Conservation (phyloP, 2,329 filamentous ascomycete genomes). For the Shiraia sp. region DNA sequence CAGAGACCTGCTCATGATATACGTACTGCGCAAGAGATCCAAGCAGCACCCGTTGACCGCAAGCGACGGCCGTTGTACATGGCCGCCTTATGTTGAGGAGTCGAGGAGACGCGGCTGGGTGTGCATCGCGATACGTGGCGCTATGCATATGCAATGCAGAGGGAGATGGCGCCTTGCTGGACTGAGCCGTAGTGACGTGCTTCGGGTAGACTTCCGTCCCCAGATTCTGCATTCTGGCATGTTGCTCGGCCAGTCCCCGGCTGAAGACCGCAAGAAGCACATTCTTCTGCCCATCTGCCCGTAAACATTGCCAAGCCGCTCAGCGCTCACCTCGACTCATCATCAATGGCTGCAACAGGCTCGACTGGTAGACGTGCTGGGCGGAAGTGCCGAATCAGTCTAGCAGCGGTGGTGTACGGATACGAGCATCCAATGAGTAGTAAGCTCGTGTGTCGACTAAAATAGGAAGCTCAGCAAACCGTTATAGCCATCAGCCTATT, state of each 20-base stretch:
- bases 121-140: too few relatives aligned
- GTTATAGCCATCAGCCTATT: too few relatives aligned
- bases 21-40: too few relatives aligned
- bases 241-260: constrained; percentile 5
- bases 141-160: too few relatives aligned
- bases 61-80: too few relatives aligned
- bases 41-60: too few relatives aligned
- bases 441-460: constrained; percentile 18
- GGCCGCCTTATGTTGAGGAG: too few relatives aligned
- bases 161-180: too few relatives aligned
- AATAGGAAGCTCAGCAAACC: constrained; percentile 17
- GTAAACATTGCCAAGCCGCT: constrained; percentile 18
- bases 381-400: constrained; percentile 21
- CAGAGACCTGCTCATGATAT: too few relatives aligned
- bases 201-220: neutral
- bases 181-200: neutral
- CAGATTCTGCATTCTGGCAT: constrained; percentile 7
- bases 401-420: constrained; percentile 17
- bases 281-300: constrained; percentile 6
- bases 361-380: constrained; percentile 16
- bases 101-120: too few relatives aligned
- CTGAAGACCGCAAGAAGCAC: constrained; percentile 11
- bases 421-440: constrained; percentile 18
- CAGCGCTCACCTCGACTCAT: constrained; percentile 18
- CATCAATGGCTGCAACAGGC: constrained; percentile 17